Evolutionary conservation across 2,329 filamentous ascomycete genomes (phyloP).

Genomic region (Cladosporium halotolerans): DNA sequence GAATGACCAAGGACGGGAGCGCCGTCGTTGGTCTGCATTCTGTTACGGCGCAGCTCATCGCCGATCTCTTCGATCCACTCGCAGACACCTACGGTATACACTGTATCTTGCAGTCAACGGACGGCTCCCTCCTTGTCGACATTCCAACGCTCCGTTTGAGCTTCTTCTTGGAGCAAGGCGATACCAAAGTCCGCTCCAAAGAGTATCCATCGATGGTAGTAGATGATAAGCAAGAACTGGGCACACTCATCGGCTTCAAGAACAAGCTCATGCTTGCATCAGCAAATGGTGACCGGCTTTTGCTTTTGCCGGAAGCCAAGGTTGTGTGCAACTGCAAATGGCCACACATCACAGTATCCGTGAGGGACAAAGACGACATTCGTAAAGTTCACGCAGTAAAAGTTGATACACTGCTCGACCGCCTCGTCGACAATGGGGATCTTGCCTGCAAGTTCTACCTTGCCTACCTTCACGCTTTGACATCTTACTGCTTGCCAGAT

Average conservation of each 20-base stretch:
- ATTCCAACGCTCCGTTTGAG: slow-evolving; percentile 19
- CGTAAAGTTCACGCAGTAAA: slow-evolving; percentile 49
- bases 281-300: slow-evolving; percentile 38
- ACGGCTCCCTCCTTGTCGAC: slow-evolving; percentile 13
- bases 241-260: slow-evolving; percentile 53
- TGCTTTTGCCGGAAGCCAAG: slow-evolving; percentile 41
- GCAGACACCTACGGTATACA: slow-evolving; percentile 14
- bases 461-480: slow-evolving; percentile 54
- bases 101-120: slow-evolving; percentile 2
- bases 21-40: slow-evolving; percentile 12
- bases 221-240: slow-evolving; percentile 52
- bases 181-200: slow-evolving; percentile 15
- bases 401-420: slow-evolving; percentile 51
- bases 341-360: slow-evolving; percentile 34
- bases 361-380: slow-evolving; percentile 35
- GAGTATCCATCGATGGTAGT: slow-evolving; percentile 19
- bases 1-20: slow-evolving; percentile 6
- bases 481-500: slow-evolving; percentile 54
- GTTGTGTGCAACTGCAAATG: slow-evolving; percentile 36
- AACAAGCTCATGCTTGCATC: slow-evolving; percentile 51
- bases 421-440: slow-evolving; percentile 50
- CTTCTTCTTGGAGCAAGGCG: slow-evolving; percentile 16
- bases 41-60: slow-evolving; percentile 42
- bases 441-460: slow-evolving; percentile 27
- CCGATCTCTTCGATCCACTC: slow-evolving; percentile 40